Conservation (phyloP, 768 basidiomycete species). For the Dentipellis sp. region DNA sequence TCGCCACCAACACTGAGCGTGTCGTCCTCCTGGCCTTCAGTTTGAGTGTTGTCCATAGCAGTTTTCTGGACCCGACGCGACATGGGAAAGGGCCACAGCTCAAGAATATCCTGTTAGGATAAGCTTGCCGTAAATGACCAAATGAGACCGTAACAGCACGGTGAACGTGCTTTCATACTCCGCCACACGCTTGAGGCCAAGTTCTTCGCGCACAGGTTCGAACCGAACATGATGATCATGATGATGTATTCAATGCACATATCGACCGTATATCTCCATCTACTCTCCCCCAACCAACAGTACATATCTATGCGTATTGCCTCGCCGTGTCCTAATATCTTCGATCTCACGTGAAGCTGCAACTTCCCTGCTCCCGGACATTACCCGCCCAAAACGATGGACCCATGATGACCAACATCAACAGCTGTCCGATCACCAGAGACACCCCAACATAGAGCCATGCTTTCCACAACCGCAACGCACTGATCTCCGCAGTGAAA, state of each 20-base stretch:
- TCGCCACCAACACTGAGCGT: conserved; percentile 45
- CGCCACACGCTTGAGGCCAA: background rate
- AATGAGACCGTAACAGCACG: background rate
- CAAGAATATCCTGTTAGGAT: background rate
- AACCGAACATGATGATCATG: background rate
- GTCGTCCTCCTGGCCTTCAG: conserved; percentile 55
- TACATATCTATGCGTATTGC: too few relatives aligned
- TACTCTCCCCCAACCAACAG: too few relatives aligned
- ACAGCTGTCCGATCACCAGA: conserved; percentile 45
- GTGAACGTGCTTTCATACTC: conserved; percentile 11
- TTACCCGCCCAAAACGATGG: conserved; percentile 46
- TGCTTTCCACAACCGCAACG: conserved; percentile 46
- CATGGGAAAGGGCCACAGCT: conserved; percentile 17
- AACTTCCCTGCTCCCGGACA: conserved; percentile 38
- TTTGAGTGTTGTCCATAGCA: conserved; percentile 37
- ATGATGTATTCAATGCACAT: too few relatives aligned
- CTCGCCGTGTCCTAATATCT: background rate
- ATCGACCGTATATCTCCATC: too few relatives aligned
- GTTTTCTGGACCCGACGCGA: conserved; percentile 25
- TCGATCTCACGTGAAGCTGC: conserved; percentile 19
- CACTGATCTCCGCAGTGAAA: conserved; percentile 72
- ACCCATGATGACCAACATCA: conserved; percentile 68
- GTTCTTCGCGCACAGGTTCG: background rate
- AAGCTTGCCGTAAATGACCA: background rate
- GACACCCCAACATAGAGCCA: conserved; percentile 44